Evolutionary conservation across 768 basidiomycete genomes (phyloP).

Genomic region (Amanita thiersii): DNA sequence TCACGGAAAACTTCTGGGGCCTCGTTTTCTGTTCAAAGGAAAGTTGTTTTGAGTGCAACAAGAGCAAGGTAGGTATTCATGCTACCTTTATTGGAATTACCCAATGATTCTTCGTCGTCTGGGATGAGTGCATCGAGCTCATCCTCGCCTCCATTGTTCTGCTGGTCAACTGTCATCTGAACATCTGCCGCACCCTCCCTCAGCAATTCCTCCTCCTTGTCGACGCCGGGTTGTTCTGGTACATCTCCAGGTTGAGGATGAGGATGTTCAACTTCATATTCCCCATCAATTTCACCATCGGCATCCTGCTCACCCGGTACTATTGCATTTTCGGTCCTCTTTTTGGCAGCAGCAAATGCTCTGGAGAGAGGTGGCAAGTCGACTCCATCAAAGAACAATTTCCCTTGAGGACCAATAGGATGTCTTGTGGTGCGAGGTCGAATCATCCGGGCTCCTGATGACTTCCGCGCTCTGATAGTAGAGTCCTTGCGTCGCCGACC

Average conservation of each 20-base stretch:
- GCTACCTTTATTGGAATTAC: slow-evolving; percentile 10
- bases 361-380: slow-evolving; percentile 5
- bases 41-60: neutral
- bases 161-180: slow-evolving; percentile 3
- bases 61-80: neutral
- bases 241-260: neutral
- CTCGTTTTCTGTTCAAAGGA: slow-evolving; percentile 1
- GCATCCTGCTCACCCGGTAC: slow-evolving; percentile 5
- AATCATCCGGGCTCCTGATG: too few relatives aligned
- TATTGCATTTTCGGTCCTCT: slow-evolving; percentile 1
- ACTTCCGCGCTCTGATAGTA: neutral
- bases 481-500: neutral
- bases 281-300: slow-evolving; percentile 6
- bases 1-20: slow-evolving; percentile 7
- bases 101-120: slow-evolving; percentile 3
- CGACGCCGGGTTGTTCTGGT: neutral
- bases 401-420: neutral
- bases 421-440: too few relatives aligned
- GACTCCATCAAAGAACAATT: slow-evolving; percentile 7
- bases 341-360: neutral
- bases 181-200: neutral
- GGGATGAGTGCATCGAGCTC: slow-evolving; percentile 10
- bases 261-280: too few relatives aligned
- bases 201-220: neutral
- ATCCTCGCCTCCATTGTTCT: slow-evolving; percentile 11